Base-by-base conservation (phyloP, 768 basidiomycete species). In the Mycena vulgaris region DNA sequence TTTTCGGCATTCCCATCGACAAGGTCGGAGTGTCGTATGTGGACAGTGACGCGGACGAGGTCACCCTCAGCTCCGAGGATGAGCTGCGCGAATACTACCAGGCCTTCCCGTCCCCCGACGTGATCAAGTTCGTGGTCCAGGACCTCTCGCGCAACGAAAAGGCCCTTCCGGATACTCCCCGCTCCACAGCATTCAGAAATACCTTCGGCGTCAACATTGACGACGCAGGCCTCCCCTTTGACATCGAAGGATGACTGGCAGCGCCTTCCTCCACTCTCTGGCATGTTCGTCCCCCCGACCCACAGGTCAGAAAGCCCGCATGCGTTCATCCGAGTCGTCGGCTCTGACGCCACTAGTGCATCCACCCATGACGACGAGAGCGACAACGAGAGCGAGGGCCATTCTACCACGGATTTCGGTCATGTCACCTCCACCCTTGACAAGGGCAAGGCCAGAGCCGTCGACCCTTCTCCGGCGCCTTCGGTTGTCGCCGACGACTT, bases 1-100 rank as follows among this genome's bases (percentile, higher is more conserved):
- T 83, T 65, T 95, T 78, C 71, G 76, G 76, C 51, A 90, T 95
- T 45, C 87, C 92, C 4, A 63, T 80, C 62, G 86, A 87, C 66
- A 85, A 86, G 59, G 81, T 94, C 59, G 92, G 85, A 3, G 90
- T 93, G 37, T 89, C 91, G 35, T 95, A 95, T 78, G 68, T 90
- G 56, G 94, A 95, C 78, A 77, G 78, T 35, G 93, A 95, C 75
- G 86, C 88, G 42, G 94, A 95, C 75, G 89, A 91, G 68, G 89
- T 95, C 70, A 95, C 93, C 14, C 83, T 95, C 65, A 93, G 89
- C 79, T 89, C 93, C 5, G 85, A 93, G 63, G 90, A 90, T 37
- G 94, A 95, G 78, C 87, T 95, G n/a, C 85, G 87, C 63, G 93
- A 95, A 67, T 93, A 87, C 77, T 94, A 92, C 76, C 75, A 77